Conservation (phyloP, 257 asterid species). For the Jasminum sambac region DNA sequence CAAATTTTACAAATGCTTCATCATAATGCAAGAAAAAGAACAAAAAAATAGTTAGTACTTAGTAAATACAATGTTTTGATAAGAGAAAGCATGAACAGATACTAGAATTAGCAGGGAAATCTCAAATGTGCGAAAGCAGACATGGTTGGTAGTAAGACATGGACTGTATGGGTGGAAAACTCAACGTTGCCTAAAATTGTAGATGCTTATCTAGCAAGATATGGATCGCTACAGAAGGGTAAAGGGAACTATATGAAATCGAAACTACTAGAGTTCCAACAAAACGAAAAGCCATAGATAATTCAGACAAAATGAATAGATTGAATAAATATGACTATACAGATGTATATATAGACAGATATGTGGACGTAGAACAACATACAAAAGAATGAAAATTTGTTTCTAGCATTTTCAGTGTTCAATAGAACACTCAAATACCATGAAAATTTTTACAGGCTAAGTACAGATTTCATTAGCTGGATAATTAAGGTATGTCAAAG, state of each 20-base stretch:
- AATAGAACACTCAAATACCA: not conserved
- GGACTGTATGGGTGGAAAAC: not conserved
- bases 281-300: not conserved
- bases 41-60: constrained; percentile 1
- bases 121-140: not conserved
- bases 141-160: not conserved
- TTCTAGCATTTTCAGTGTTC: not conserved
- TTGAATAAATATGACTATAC: not conserved
- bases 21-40: constrained; percentile 1
- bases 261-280: not conserved
- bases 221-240: not conserved
- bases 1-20: constrained; percentile 6
- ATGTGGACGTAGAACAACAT: constrained; percentile 7
- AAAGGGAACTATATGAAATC: not conserved
- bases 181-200: not conserved
- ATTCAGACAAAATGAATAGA: not conserved
- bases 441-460: not conserved
- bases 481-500: no score
- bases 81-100: not conserved
- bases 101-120: constrained; percentile 1
- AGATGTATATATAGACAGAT: not conserved
- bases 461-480: not conserved
- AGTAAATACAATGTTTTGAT: not conserved
- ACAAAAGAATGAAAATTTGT: not conserved
- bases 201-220: not conserved